Conservation (phyloP, 257 asterid genomes). For the Fraxinus cuspidata region DNA sequence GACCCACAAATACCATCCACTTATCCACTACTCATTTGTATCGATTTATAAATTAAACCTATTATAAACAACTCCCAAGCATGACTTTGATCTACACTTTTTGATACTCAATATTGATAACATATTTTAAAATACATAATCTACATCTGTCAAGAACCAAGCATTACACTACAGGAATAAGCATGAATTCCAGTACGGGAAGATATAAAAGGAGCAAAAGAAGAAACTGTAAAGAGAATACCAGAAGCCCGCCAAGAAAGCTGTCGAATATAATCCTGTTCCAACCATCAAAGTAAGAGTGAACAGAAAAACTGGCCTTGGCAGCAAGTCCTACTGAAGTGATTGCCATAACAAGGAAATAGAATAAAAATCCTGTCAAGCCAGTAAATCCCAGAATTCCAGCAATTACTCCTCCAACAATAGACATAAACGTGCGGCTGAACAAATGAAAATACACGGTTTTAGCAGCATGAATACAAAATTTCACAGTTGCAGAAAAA, state of each 20-base stretch:
- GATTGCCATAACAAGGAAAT: constrained; percentile 78
- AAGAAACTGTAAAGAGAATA: constrained; percentile 26
- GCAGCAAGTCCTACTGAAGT: constrained; percentile 81
- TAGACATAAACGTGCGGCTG: constrained; percentile 58
- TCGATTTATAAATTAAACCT: too few relatives aligned
- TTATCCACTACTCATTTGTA: too few relatives aligned
- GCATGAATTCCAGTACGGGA: constrained; percentile 32
- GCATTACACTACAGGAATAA: background rate
- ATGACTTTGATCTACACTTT: too few relatives aligned
- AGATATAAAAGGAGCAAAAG: constrained; percentile 14
- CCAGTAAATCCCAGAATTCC: constrained; percentile 78
- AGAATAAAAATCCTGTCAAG: constrained; percentile 72
- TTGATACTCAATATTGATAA: background rate
- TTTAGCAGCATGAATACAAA: background rate
- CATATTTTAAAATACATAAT: background rate
- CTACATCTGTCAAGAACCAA: background rate
- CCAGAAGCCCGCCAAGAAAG: constrained; percentile 82
- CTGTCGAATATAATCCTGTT: constrained; percentile 73
- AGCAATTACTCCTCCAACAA: constrained; percentile 80
- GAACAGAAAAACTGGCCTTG: constrained; percentile 77
- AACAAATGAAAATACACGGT: background rate
- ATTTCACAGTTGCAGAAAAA: background rate
- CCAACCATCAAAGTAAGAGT: constrained; percentile 83
- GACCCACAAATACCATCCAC: too few relatives aligned
- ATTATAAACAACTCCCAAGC: too few relatives aligned